Conservation (phyloP, 345 rosid species). For the Eucalyptus cloeziana region DNA sequence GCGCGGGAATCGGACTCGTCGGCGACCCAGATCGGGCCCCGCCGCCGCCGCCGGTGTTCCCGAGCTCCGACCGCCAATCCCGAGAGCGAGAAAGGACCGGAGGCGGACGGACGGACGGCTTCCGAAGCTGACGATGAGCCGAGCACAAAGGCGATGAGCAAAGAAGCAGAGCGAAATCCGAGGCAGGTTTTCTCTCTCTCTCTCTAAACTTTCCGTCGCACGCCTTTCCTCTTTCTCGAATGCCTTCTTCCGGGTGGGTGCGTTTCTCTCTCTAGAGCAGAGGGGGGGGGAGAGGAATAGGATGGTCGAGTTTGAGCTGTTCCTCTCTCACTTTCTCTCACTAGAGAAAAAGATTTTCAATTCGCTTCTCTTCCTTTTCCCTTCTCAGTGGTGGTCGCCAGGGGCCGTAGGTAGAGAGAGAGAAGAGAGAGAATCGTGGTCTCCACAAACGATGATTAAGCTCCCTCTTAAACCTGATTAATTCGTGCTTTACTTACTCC, state of each 20-base stretch:
- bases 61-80: not conserved
- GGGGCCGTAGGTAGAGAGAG: not conserved
- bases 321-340: not conserved
- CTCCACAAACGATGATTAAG: not conserved
- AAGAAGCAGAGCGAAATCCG: not conserved
- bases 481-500: not conserved
- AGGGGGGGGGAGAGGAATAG: not conserved
- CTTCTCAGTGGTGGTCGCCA: not conserved
- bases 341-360: not conserved
- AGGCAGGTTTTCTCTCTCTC: not conserved
- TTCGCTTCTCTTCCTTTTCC: not conserved
- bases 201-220: not conserved
- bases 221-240: not conserved
- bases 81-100: not conserved
- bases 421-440: not conserved
- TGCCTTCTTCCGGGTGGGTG: not conserved
- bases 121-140: not conserved
- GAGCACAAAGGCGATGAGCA: not conserved
- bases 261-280: not conserved
- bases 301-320: not conserved
- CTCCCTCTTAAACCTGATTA: not conserved
- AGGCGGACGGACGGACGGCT: not conserved
- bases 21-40: constrained; percentile 11
- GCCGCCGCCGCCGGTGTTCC: not conserved
- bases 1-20: not conserved